Percentiles rank a stretch among this genome's conserved stretches.
Evolutionary conservation across 352 stramenopile species (phyloP).

Genomic region (Globisporangium carolinianum): DNA sequence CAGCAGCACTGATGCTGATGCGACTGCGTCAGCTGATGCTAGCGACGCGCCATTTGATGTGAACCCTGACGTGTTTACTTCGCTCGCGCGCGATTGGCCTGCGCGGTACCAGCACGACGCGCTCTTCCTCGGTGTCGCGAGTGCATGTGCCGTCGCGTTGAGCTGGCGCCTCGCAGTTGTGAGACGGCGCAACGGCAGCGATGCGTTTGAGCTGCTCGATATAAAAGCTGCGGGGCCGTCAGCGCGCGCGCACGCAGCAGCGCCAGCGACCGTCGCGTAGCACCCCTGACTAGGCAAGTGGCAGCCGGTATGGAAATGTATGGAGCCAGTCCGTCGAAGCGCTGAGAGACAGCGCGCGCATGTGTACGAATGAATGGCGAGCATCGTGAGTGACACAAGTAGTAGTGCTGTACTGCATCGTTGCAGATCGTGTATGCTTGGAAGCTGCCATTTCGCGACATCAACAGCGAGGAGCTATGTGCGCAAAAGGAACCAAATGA

Average conservation of each 20-base stretch:
- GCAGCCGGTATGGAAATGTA: no score
- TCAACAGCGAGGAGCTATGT: no score
- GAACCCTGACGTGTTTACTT: constrained; percentile 10
- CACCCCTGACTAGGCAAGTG: neutral
- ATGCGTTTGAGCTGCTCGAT: constrained; percentile 11
- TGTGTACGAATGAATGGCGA: no score
- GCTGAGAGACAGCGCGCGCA: no score
- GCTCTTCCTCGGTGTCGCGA: constrained; percentile 1
- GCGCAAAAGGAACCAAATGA: no score
- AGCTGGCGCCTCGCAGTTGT: constrained; percentile 3
- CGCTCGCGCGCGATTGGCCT: constrained; percentile 10
- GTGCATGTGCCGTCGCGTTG: constrained; percentile 3
- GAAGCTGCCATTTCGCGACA: no score
- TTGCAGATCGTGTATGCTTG: no score
- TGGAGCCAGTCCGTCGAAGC: no score
- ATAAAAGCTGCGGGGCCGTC: constrained; percentile 1
- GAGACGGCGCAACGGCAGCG: neutral
- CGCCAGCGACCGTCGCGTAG: neutral
- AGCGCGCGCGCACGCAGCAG: neutral
- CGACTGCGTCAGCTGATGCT: neutral
- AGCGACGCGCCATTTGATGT: constrained; percentile 6
- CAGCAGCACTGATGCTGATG: neutral
- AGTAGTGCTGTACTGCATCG: no score
- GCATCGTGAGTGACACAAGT: no score
- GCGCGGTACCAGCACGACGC: constrained; percentile 5